These are phyloP conservation scores for Hypoxylon sp. DNA, from an alignment of 2,329 filamentous ascomycete genomes.

Conservation along the genomic window DNA sequence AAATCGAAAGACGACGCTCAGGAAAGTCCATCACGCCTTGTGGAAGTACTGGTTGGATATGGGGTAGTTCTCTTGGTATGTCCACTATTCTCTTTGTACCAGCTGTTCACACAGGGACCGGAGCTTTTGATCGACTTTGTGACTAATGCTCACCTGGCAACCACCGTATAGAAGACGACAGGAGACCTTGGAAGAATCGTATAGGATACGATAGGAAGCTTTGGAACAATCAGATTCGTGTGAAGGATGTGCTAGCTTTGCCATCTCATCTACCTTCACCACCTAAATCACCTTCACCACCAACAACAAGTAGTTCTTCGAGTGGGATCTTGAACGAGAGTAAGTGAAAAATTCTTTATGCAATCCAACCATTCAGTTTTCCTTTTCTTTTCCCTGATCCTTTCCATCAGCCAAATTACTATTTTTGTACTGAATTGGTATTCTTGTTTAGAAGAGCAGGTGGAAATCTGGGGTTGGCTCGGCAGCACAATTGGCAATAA, in stretches of 20 bases:
- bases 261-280: not conserved
- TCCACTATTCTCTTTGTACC: not conserved
- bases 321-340: not conserved
- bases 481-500: not conserved
- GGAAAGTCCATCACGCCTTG: not conserved
- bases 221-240: not conserved
- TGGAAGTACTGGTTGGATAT: not conserved
- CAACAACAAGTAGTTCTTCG: not conserved
- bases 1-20: not conserved
- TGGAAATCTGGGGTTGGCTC: conserved; percentile 8
- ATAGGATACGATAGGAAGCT: not conserved
- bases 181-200: not conserved
- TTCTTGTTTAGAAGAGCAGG: not conserved
- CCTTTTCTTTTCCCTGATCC: not conserved
- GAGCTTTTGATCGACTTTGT: not conserved
- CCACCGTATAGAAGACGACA: not conserved
- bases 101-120: not conserved
- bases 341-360: not conserved
- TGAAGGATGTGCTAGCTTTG: not conserved
- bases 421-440: not conserved
- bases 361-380: not conserved
- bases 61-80: not conserved
- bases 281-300: not conserved
- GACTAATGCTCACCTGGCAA: not conserved
- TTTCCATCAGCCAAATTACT: not conserved